Evolutionary conservation across 2,329 filamentous ascomycete genomes (phyloP).

Genomic region (Sphaerulina populicola): DNA sequence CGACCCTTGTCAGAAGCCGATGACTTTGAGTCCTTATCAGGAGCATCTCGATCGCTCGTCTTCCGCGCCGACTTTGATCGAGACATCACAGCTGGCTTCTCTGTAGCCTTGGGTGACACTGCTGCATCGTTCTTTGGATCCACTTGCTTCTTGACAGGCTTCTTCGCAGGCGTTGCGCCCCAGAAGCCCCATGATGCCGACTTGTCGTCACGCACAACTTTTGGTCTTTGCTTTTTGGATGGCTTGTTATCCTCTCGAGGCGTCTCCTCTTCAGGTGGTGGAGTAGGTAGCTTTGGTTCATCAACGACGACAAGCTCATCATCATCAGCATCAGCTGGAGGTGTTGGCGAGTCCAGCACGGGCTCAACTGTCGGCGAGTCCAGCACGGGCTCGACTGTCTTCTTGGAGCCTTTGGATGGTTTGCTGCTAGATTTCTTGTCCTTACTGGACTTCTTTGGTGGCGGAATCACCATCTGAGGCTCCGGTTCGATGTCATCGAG

Average conservation of each 20-base stretch:
- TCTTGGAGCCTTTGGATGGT: slow-evolving; percentile 22
- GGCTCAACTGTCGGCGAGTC: slow-evolving; percentile 31
- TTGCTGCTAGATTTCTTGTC: slow-evolving; percentile 22
- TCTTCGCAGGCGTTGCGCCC: slow-evolving; percentile 44
- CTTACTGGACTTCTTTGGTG: slow-evolving; percentile 21
- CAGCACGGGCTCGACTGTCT: slow-evolving; percentile 33
- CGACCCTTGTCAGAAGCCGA: slow-evolving; percentile 65
- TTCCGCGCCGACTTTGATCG: slow-evolving; percentile 52
- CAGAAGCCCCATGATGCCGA: slow-evolving; percentile 64
- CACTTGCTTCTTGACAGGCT: slow-evolving; percentile 43
- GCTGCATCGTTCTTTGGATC: slow-evolving; percentile 33
- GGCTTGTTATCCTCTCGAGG: slow-evolving; percentile 46
- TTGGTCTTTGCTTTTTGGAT: slow-evolving; percentile 66
- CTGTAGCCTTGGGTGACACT: slow-evolving; percentile 34
- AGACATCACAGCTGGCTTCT: slow-evolving; percentile 37
- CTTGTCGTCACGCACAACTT: slow-evolving; percentile 61
- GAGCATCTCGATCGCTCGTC: slow-evolving; percentile 42
- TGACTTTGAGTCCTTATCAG: slow-evolving; percentile 58
- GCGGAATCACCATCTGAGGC: slow-evolving; percentile 18
- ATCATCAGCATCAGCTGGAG: slow-evolving; percentile 2
- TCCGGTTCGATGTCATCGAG: slow-evolving; percentile 23
- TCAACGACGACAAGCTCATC: slow-evolving; percentile 26
- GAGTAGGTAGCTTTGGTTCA: slow-evolving; percentile 40
- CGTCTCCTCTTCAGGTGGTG: slow-evolving; percentile 41
- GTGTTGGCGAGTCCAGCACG: slow-evolving; percentile 18